Percentiles rank a stretch among this genome's conserved stretches.
These are phyloP conservation scores for Trypanosomatidae sp. DNA, from an alignment of 208 protist species.

Conservation along the genomic window DNA sequence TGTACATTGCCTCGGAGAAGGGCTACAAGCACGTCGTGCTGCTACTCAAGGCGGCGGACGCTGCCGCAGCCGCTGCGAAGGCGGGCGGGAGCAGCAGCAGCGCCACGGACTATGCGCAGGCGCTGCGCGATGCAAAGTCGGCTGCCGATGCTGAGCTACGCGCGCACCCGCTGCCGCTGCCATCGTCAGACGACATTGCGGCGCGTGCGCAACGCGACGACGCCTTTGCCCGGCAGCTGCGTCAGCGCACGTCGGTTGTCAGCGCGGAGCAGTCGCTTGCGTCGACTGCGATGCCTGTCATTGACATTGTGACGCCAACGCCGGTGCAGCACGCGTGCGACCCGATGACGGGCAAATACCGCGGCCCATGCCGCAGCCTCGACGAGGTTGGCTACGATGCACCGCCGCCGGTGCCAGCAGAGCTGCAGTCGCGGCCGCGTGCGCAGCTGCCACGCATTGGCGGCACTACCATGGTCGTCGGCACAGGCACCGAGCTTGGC, in stretches of 20 bases:
- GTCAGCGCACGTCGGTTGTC: background rate
- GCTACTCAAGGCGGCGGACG: constrained; percentile 41
- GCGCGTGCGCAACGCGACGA: constrained; percentile 31
- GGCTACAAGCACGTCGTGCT: constrained; percentile 67
- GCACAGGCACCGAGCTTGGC: constrained; percentile 47
- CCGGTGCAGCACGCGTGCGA: constrained; percentile 33
- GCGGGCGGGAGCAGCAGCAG: no score
- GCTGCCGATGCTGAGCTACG: constrained; percentile 46
- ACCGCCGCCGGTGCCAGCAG: constrained; percentile 48
- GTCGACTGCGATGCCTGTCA: constrained; percentile 43
- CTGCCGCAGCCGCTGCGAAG: no score
- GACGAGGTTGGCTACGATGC: constrained; percentile 76
- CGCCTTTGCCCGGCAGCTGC: constrained; percentile 10
- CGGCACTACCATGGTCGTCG: constrained; percentile 74
- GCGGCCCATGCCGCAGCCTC: constrained; percentile 60
- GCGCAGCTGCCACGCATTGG: constrained; percentile 38
- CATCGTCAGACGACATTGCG: constrained; percentile 51
- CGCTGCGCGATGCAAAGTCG: constrained; percentile 50
- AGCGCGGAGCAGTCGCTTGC: background rate
- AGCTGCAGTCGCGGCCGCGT: constrained; percentile 49
- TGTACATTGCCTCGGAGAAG: constrained; percentile 82
- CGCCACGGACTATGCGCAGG: no score
- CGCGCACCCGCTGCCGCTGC: constrained; percentile 25
- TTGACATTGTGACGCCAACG: constrained; percentile 57
- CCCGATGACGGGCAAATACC: constrained; percentile 36